phyloP scores from a whole-genome alignment of 352 stramenopile genomes.

The Pythium oligandrum region DNA sequence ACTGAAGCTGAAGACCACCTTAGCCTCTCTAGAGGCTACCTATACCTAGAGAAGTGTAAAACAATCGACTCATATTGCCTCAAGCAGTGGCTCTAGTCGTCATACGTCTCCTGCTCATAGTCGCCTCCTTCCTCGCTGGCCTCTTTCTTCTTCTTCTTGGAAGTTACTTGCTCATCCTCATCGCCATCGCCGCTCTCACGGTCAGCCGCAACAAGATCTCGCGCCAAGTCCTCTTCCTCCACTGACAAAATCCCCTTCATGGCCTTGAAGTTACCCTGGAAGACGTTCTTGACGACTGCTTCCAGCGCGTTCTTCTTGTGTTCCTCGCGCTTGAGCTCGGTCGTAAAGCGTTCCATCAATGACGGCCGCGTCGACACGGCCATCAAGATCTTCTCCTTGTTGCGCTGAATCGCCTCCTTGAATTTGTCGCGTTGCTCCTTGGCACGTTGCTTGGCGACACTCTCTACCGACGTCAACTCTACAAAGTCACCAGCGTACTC shows the following conservation, averaged over 20 bases:
- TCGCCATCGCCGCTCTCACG: neutral
- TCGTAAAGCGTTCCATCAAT: conserved; percentile 76
- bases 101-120: no score
- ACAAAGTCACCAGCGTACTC: conserved; percentile 48
- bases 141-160: no score
- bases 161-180: neutral
- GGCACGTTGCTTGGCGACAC: conserved; percentile 44
- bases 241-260: conserved; percentile 67
- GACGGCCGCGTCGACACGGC: conserved; percentile 45
- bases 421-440: conserved; percentile 57
- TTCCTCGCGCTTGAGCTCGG: conserved; percentile 58
- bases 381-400: conserved; percentile 49
- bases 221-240: conserved; percentile 58
- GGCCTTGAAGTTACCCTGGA: conserved; percentile 45
- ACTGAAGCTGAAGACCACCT: neutral
- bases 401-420: conserved; percentile 52
- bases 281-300: conserved; percentile 69
- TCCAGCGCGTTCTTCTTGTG: conserved; percentile 64
- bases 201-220: conserved; percentile 39
- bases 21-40: neutral
- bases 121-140: no score
- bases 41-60: no score
- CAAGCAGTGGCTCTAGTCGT: no score
- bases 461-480: conserved; percentile 32
- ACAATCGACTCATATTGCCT: no score